Base-by-base conservation (phyloP, 768 basidiomycete species). In the Pisolithus marmoratus region DNA sequence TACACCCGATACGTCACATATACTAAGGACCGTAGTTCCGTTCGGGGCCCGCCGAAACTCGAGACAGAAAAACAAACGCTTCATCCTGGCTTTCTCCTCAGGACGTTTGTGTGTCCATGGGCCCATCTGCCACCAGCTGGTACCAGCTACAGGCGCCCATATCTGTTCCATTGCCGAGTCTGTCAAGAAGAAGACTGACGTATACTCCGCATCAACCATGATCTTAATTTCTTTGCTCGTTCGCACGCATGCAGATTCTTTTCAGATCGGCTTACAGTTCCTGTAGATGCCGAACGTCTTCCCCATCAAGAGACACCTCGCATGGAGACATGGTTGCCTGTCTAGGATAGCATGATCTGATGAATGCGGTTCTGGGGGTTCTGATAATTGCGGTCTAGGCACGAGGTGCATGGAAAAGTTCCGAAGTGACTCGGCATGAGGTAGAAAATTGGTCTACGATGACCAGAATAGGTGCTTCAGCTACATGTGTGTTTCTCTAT, bases 1-100 rank as follows among this genome's bases (percentile, higher is more conserved):
- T 96, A 96, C 0, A 91, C 87, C 63, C 96, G 94, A 69, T 84
- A 92, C 0, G 94, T 96, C 2, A 80, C 84, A 65, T 94, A 94
- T 1, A 94, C 70, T 4, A 91, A 72, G 0, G 91, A 90, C 50
- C 83, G 82, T 5, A 81, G 68, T 20, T 56, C 56, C 15, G 26
- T 23, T 2, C 15, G 36, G 20, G 15, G 31, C 6, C 48, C 9
- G 4, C 7, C 22, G 15, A 41, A 27, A 8, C 14, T 52, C 14
- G 48, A 2, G 43, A 31, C 37, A 42, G 47, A 42, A 4, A 3
- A 24, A 31, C 52, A 47, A 57, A 58, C 50, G 23, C 29, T 40
- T 40, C 14, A 31, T 15, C 27, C 36, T 12, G 5, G 44, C 37
- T 11, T 5, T 57, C n/a, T 66, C 42, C 40, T 52, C 24, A 5